Conservation (phyloP, 2,329 filamentous ascomycete species). For the Zelopaecilomyces penicillatus region DNA sequence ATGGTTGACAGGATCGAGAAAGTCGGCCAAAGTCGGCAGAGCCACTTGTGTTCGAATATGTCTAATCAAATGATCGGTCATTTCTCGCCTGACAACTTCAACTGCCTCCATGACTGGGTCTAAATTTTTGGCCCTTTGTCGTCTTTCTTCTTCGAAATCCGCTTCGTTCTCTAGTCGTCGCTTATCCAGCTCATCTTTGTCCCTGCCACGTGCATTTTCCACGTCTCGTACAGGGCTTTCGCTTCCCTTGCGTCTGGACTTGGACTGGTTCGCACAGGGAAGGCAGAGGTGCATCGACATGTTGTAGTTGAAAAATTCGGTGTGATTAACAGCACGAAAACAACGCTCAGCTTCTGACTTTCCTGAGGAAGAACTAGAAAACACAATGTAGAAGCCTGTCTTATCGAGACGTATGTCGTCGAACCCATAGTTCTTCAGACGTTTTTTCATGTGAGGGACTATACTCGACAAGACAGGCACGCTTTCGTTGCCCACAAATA, state of each 20-base stretch:
- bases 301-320: constrained; percentile 79
- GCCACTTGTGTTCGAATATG: constrained; percentile 86
- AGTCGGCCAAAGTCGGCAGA: constrained; percentile 69
- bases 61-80: constrained; percentile 78
- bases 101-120: constrained; percentile 85
- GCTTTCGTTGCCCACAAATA: constrained; percentile 79
- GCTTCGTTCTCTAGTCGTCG: constrained; percentile 64
- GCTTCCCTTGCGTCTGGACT: constrained; percentile 23
- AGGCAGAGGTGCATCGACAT: constrained; percentile 78
- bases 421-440: constrained; percentile 74
- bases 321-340: constrained; percentile 68
- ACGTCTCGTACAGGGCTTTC: constrained; percentile 24
- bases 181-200: constrained; percentile 58
- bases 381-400: constrained; percentile 86
- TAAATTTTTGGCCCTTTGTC: constrained; percentile 74
- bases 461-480: constrained; percentile 84
- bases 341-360: constrained; percentile 76
- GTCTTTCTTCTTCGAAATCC: constrained; percentile 85
- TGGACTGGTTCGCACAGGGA: constrained; percentile 19
- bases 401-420: constrained; percentile 76
- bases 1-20: constrained; percentile 75
- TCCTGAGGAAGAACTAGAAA: constrained; percentile 68
- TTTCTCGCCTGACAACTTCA: constrained; percentile 67
- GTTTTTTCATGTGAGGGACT: constrained; percentile 81
- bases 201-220: constrained; percentile 28